Percentiles rank a stretch among this genome's conserved stretches.
These are phyloP conservation scores for Penicillium turbatum DNA, from an alignment of 495 filamentous ascomycete species.

Conservation along the genomic window DNA sequence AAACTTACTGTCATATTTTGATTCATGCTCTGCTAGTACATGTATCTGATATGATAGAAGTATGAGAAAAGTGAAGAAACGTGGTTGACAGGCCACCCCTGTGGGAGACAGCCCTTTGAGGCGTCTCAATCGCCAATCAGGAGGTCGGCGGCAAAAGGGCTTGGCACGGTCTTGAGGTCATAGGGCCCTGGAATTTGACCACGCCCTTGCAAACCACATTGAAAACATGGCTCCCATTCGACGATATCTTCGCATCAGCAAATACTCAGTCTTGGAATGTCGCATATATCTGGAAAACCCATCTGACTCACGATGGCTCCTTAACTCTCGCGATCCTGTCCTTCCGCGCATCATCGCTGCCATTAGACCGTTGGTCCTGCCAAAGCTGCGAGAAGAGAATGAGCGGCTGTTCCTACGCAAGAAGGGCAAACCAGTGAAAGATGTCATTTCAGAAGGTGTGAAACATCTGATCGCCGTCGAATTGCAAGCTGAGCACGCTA, in stretches of 20 bases:
- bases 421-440: conserved; percentile 76
- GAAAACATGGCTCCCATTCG: conserved; percentile 75
- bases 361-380: conserved; percentile 78
- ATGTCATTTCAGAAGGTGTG: conserved; percentile 77
- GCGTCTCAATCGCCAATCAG: conserved; percentile 12
- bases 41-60: neutral
- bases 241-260: conserved; percentile 77
- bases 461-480: neutral
- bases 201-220: conserved; percentile 4
- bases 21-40: neutral
- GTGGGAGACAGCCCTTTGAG: neutral
- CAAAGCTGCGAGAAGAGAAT: conserved; percentile 86
- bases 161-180: conserved; percentile 12
- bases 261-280: conserved; percentile 87
- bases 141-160: conserved; percentile 7
- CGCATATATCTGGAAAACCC: conserved; percentile 94
- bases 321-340: conserved; percentile 61
- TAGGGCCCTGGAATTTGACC: conserved; percentile 1
- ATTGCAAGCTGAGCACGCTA: neutral
- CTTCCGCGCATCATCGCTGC: conserved; percentile 77
- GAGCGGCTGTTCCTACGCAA: conserved; percentile 53
- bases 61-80: neutral
- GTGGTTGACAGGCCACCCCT: neutral
- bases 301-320: conserved; percentile 77
- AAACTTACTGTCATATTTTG: neutral